Evolutionary conservation across 805 yeast genomes (phyloP).

Genomic region (Saccharomyces mikatae): DNA sequence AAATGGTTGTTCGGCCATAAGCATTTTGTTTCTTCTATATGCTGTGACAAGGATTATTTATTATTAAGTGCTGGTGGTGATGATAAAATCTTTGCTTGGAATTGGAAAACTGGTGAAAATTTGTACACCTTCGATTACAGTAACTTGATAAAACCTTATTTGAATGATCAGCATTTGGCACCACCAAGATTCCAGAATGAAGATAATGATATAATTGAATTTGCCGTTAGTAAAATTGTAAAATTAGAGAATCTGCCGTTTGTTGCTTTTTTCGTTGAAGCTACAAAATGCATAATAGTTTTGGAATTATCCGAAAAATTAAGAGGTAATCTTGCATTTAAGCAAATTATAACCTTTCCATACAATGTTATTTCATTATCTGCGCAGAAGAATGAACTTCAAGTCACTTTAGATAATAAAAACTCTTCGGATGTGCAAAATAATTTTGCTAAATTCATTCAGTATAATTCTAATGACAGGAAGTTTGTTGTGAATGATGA

Average conservation of each 20-base stretch:
- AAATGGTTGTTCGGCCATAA: constrained; percentile 81
- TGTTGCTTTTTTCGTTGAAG: constrained; percentile 43
- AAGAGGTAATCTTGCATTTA: constrained; percentile 17
- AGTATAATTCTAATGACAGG: constrained; percentile 13
- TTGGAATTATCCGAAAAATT: constrained; percentile 17
- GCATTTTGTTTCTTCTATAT: constrained; percentile 67
- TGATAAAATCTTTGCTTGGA: constrained; percentile 62
- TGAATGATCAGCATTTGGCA: constrained; percentile 52
- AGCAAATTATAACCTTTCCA: constrained; percentile 27
- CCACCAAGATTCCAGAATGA: constrained; percentile 59
- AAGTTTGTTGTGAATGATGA: constrained; percentile 19
- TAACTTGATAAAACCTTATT: constrained; percentile 34
- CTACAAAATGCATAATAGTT: constrained; percentile 38
- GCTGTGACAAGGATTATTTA: constrained; percentile 38
- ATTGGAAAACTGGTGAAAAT: constrained; percentile 55
- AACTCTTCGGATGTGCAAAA: constrained; percentile 6
- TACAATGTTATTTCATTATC: constrained; percentile 28
- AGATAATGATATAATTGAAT: constrained; percentile 39
- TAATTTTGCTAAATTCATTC: constrained; percentile 15
- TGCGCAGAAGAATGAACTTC: constrained; percentile 26
- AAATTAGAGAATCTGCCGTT: constrained; percentile 29
- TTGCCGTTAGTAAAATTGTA: constrained; percentile 40
- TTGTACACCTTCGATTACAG: constrained; percentile 44
- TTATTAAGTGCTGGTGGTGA: constrained; percentile 92
- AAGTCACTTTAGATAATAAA: constrained; percentile 30